Conservation (phyloP, 768 basidiomycete genomes). For the Cubamyces sp. region DNA sequence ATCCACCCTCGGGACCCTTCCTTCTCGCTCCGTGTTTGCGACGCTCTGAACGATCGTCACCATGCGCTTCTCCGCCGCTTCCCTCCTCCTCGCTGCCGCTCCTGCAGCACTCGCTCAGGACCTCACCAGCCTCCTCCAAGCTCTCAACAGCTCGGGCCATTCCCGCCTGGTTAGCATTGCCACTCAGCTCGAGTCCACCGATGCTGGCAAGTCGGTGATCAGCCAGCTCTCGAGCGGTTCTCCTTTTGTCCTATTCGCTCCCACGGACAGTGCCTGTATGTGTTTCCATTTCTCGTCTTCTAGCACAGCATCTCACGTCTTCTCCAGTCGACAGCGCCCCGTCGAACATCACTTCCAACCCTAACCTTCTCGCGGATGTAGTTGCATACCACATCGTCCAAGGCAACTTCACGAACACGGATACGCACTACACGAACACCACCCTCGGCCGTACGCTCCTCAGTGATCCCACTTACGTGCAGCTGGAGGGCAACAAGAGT, state of each 20-base stretch:
- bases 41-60: constrained; percentile 4
- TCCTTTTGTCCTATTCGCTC: constrained; percentile 58
- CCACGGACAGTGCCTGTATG: constrained; percentile 58
- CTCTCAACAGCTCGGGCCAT: constrained; percentile 45
- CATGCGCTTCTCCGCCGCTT: constrained; percentile 13
- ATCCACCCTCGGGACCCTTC: not conserved
- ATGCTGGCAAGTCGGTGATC: constrained; percentile 49
- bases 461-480: constrained; percentile 49
- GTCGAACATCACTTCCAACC: constrained; percentile 38
- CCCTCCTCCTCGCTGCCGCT: constrained; percentile 20
- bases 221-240: constrained; percentile 44
- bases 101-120: constrained; percentile 39
- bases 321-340: constrained; percentile 36
- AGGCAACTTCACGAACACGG: constrained; percentile 51
- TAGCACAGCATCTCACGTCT: not conserved
- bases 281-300: constrained; percentile 5
- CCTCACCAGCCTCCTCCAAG: constrained; percentile 40
- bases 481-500: constrained; percentile 58
- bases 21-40: not conserved
- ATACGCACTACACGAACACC: constrained; percentile 54
- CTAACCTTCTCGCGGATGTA: constrained; percentile 47
- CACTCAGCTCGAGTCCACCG: constrained; percentile 46
- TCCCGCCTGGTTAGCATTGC: constrained; percentile 46
- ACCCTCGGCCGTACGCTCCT: constrained; percentile 71
- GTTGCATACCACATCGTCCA: constrained; percentile 61